phyloP scores from a whole-genome alignment of 1,284 basidiomycete species.

The Porogramme epimiltina region DNA sequence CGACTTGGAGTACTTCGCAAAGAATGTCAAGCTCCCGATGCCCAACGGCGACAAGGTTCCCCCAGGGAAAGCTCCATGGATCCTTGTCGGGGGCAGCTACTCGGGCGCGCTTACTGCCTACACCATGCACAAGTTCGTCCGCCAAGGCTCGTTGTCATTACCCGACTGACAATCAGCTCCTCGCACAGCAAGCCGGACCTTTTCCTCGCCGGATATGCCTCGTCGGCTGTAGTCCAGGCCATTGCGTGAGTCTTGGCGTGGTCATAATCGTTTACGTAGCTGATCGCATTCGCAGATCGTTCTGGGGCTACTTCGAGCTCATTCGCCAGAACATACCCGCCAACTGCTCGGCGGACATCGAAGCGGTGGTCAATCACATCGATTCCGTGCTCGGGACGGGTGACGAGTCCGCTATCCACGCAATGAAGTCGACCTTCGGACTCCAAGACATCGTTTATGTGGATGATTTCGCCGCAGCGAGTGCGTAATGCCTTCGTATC shows the following conservation, averaged over 20 bases:
- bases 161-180: not conserved
- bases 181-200: slow-evolving; percentile 35
- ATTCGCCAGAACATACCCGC: slow-evolving; percentile 65
- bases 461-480: slow-evolving; percentile 66
- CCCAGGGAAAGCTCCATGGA: slow-evolving; percentile 65
- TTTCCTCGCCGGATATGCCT: slow-evolving; percentile 70
- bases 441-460: slow-evolving; percentile 54
- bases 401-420: slow-evolving; percentile 45
- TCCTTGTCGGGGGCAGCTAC: slow-evolving; percentile 71
- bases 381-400: slow-evolving; percentile 53
- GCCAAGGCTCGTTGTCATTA: too few relatives aligned
- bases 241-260: slow-evolving; percentile 45
- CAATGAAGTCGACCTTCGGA: slow-evolving; percentile 58
- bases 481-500: slow-evolving; percentile 29
- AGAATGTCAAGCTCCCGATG: slow-evolving; percentile 67
- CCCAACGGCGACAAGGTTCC: slow-evolving; percentile 59
- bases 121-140: slow-evolving; percentile 68
- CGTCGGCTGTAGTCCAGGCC: slow-evolving; percentile 72
- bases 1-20: slow-evolving; percentile 71
- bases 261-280: not conserved
- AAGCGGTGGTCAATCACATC: slow-evolving; percentile 60
- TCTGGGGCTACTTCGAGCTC: slow-evolving; percentile 71
- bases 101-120: slow-evolving; percentile 68
- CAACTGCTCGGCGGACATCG: slow-evolving; percentile 71
- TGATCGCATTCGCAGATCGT: slow-evolving; percentile 44